Percentiles rank a stretch among this genome's conserved stretches.
Evolutionary conservation across 257 asterid species (phyloP).

Genomic region (Ballota nigra): DNA sequence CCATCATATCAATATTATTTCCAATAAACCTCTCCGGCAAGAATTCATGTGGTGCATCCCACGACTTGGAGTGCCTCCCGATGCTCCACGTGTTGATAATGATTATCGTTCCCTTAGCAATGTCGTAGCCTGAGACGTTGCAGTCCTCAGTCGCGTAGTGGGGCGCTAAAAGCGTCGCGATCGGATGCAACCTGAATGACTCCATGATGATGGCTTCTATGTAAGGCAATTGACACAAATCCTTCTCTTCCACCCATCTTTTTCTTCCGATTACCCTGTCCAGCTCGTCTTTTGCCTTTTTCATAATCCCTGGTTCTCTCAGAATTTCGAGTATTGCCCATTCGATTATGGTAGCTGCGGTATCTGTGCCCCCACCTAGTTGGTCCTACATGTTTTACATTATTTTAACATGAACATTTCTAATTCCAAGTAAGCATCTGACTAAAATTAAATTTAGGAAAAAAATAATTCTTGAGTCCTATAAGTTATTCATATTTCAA

Average conservation of each 20-base stretch:
- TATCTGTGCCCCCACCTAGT: slow-evolving; percentile 30
- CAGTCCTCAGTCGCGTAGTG: neutral
- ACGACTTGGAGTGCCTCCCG: too few species aligned
- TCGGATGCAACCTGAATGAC: slow-evolving; percentile 36
- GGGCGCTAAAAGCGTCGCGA: neutral
- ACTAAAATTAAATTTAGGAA: too few species aligned
- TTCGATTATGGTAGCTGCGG: slow-evolving; percentile 30
- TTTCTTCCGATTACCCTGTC: slow-evolving; percentile 32
- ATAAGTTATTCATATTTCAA: too few species aligned
- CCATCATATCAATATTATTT: too few species aligned
- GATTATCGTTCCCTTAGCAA: slow-evolving; percentile 26
- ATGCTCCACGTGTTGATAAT: slow-evolving; percentile 30
- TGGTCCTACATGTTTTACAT: slow-evolving; percentile 6
- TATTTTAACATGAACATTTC: too few species aligned
- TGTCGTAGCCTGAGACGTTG: slow-evolving; percentile 25
- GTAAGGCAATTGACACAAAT: slow-evolving; percentile 31
- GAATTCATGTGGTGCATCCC: too few species aligned
- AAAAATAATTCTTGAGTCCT: too few species aligned
- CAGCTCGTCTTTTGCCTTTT: slow-evolving; percentile 36
- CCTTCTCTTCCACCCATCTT: slow-evolving; percentile 42
- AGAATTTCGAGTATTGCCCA: slow-evolving; percentile 37
- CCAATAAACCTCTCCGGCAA: too few species aligned
- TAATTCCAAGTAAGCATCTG: too few species aligned
- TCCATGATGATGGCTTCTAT: slow-evolving; percentile 38
- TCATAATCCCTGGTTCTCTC: slow-evolving; percentile 18